These are phyloP conservation scores for Cyberlindnera maclurae DNA, from an alignment of 805 yeast species.

Conservation along the genomic window DNA sequence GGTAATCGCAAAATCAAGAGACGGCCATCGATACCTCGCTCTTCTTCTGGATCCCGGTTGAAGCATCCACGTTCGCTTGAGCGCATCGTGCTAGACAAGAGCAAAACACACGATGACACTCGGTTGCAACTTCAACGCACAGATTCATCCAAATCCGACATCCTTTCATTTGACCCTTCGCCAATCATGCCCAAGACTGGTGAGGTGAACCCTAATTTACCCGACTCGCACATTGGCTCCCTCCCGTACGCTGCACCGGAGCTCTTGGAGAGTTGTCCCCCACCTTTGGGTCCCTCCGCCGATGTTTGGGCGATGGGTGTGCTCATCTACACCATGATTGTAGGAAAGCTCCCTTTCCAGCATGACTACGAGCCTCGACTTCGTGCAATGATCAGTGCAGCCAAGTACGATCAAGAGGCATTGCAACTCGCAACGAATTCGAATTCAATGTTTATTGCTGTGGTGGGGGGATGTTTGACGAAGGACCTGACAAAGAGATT, in stretches of 20 bases:
- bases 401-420: constrained; percentile 45
- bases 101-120: constrained; percentile 27
- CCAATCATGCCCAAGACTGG: constrained; percentile 10
- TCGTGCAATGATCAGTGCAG: constrained; percentile 63
- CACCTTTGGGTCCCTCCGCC: constrained; percentile 52
- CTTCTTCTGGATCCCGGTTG: constrained; percentile 24
- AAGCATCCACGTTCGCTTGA: constrained; percentile 11
- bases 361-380: constrained; percentile 80
- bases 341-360: constrained; percentile 74
- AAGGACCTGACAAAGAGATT: constrained; percentile 45
- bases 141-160: constrained; percentile 1
- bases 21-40: constrained; percentile 28
- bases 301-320: constrained; percentile 94
- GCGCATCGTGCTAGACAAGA: constrained; percentile 23
- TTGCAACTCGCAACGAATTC: constrained; percentile 35
- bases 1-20: constrained; percentile 13
- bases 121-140: constrained; percentile 6
- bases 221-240: constrained; percentile 76
- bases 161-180: constrained; percentile 10
- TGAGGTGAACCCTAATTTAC: constrained; percentile 21
- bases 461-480: constrained; percentile 48
- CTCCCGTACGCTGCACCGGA: constrained; percentile 93
- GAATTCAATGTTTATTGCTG: constrained; percentile 22
- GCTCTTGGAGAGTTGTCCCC: constrained; percentile 57
- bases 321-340: constrained; percentile 60